These are phyloP conservation scores for Starmerella vitae DNA, from an alignment of 805 yeast species.

Conservation along the genomic window DNA sequence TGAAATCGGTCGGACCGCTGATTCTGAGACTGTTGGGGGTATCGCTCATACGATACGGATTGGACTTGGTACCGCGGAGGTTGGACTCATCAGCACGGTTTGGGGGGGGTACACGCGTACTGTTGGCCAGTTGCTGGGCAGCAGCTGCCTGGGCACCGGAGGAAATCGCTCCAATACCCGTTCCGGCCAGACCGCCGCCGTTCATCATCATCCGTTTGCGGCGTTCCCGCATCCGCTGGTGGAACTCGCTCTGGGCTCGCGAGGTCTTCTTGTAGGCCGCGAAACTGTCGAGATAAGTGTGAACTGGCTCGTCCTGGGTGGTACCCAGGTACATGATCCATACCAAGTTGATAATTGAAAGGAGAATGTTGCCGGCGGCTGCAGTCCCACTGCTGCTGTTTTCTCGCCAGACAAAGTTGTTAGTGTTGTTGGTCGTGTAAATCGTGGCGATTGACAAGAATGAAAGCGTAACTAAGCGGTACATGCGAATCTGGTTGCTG, in stretches of 20 bases:
- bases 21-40: conserved; percentile 6
- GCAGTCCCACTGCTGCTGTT: conserved; percentile 66
- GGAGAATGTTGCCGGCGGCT: conserved; percentile 78
- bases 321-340: conserved; percentile 89
- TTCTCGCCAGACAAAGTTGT: conserved; percentile 56
- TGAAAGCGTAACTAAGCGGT: conserved; percentile 42
- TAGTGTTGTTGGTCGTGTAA: conserved; percentile 74
- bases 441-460: conserved; percentile 58
- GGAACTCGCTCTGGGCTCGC: not conserved
- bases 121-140: not conserved
- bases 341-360: conserved; percentile 65
- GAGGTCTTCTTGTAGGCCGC: conserved; percentile 28
- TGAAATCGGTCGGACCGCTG: conserved; percentile 7
- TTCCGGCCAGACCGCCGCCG: not conserved
- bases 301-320: conserved; percentile 76
- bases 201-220: conserved; percentile 1
- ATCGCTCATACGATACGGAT: conserved; percentile 18
- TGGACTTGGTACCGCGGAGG: conserved; percentile 6
- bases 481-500: conserved; percentile 51
- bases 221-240: conserved; percentile 2
- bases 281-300: conserved; percentile 72
- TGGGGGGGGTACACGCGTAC: not conserved
- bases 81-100: not conserved
- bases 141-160: not conserved
- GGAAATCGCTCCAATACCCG: not conserved